Evolutionary conservation across 202 grass and related monocot genomes (phyloP).

Genomic region (Hordeum pubiflorum): DNA sequence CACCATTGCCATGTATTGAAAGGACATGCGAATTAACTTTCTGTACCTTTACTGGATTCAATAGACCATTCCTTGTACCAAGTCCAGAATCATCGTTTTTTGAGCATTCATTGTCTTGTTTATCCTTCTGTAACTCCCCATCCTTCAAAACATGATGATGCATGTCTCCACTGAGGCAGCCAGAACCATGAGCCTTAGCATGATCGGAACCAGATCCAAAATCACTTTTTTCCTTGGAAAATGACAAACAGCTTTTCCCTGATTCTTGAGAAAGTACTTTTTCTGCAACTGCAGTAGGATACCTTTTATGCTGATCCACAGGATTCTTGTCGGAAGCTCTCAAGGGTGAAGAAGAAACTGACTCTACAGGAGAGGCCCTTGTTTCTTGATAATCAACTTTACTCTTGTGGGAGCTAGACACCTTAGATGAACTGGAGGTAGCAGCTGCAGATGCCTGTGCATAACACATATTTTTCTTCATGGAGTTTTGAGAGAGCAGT

Average conservation of each 20-base stretch:
- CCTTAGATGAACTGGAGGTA: slow-evolving; percentile 79
- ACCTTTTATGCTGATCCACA: slow-evolving; percentile 25
- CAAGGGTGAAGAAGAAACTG: slow-evolving; percentile 92
- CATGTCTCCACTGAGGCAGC: slow-evolving; percentile 5
- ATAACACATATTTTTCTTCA: slow-evolving; percentile 34
- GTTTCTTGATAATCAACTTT: slow-evolving; percentile 58
- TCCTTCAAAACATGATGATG: slow-evolving; percentile 25
- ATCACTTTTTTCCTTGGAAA: slow-evolving; percentile 28
- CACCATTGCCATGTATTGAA: slow-evolving; percentile 13
- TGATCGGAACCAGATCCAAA: slow-evolving; percentile 25
- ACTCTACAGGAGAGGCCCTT: slow-evolving; percentile 75
- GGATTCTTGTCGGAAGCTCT: slow-evolving; percentile 33
- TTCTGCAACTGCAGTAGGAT: slow-evolving; percentile 24
- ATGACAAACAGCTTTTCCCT: slow-evolving; percentile 24
- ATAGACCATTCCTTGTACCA: slow-evolving; percentile 5
- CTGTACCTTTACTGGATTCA: slow-evolving; percentile 17
- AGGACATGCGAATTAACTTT: slow-evolving; percentile 5
- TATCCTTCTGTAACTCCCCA: slow-evolving; percentile 20
- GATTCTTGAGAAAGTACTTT: slow-evolving; percentile 26
- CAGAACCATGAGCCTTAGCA: slow-evolving; percentile 18
- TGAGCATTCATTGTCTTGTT: slow-evolving; percentile 21
- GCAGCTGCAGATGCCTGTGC: slow-evolving; percentile 37
- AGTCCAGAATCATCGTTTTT: slow-evolving; percentile 23
- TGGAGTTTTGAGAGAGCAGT: slow-evolving; percentile 28
- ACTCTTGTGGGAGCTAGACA: slow-evolving; percentile 50